Conservation (phyloP, 176 grass and related monocot species). For the Stipa capillata region DNA sequence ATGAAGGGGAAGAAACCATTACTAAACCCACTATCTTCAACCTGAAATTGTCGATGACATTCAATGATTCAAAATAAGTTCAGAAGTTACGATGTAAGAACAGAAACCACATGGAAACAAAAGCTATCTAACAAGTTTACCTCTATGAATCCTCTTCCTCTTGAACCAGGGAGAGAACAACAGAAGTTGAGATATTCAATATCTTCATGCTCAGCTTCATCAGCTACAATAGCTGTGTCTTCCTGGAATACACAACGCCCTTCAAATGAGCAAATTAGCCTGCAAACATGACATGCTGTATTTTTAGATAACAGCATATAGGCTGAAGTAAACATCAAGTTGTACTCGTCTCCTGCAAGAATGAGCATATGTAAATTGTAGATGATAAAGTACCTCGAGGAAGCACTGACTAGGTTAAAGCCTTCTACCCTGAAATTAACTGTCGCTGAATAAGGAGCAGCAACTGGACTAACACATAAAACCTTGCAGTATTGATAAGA, state of each 20-base stretch:
- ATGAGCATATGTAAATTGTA: slow-evolving; percentile 3
- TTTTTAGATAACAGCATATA: slow-evolving; percentile 4
- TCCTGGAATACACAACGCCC: slow-evolving; percentile 70
- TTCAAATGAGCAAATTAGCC: slow-evolving; percentile 87
- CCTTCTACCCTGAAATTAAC: slow-evolving; percentile 76
- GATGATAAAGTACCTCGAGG: slow-evolving; percentile 57
- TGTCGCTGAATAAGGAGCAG: slow-evolving; percentile 52
- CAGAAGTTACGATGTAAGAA: slow-evolving; percentile 1
- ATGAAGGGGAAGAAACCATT: slow-evolving; percentile 94
- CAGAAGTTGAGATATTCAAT: slow-evolving; percentile 57
- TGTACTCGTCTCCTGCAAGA: not conserved
- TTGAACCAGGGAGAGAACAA: slow-evolving; percentile 62
- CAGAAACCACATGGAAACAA: not conserved
- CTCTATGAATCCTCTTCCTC: slow-evolving; percentile 98
- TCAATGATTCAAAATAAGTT: not conserved
- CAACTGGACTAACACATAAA: slow-evolving; percentile 65
- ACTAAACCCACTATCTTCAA: slow-evolving; percentile 83
- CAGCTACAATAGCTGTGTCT: slow-evolving; percentile 33
- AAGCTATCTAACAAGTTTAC: slow-evolving; percentile 25
- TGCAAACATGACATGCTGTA: slow-evolving; percentile 23
- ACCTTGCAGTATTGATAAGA: slow-evolving; percentile 59
- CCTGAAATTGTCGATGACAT: slow-evolving; percentile 37
- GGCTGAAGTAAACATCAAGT: not conserved
- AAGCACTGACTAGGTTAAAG: slow-evolving; percentile 48
- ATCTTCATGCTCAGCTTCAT: slow-evolving; percentile 27